Evolutionary conservation across 1,284 basidiomycete genomes (phyloP).

Genomic region (Fomitopsis pinicola): DNA sequence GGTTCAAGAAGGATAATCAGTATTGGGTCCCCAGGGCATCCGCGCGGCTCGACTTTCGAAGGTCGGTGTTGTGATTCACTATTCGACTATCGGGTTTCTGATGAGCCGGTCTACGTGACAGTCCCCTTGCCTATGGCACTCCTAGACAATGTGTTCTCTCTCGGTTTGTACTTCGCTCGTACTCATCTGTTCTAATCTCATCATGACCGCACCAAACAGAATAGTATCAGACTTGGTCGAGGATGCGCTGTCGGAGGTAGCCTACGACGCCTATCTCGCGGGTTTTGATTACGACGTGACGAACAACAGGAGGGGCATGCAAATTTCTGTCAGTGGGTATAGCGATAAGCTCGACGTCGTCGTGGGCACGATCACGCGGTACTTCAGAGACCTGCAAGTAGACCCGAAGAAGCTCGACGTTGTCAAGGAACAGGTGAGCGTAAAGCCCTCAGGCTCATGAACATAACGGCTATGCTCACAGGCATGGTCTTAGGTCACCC

Average conservation of each 20-base stretch:
- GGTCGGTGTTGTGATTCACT: slow-evolving; percentile 8
- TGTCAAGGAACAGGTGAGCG: slow-evolving; percentile 24
- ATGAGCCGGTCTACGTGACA: background rate
- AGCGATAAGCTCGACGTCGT: slow-evolving; percentile 62
- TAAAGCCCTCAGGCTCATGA: background rate
- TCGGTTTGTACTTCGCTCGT: slow-evolving; percentile 12
- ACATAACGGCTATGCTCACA: background rate
- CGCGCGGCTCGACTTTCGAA: slow-evolving; percentile 20
- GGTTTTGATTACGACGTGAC: slow-evolving; percentile 51
- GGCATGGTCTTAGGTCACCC: slow-evolving; percentile 14
- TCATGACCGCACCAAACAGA: slow-evolving; percentile 42
- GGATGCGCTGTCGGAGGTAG: slow-evolving; percentile 27
- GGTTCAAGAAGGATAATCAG: slow-evolving; percentile 30
- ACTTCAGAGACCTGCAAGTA: slow-evolving; percentile 16
- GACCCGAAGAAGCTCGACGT: slow-evolving; percentile 21
- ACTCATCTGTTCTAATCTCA: background rate
- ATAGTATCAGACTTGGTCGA: slow-evolving; percentile 27
- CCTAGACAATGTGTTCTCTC: slow-evolving; percentile 23
- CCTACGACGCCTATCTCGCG: slow-evolving; percentile 67
- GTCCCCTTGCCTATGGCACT: slow-evolving; percentile 22
- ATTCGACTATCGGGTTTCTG: background rate
- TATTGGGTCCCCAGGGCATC: slow-evolving; percentile 29
- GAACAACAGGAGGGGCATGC: slow-evolving; percentile 41
- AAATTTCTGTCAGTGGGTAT: slow-evolving; percentile 52
- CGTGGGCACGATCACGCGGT: slow-evolving; percentile 31